Evolutionary conservation across 2,329 filamentous ascomycete genomes (phyloP), one percentile per base, ranked within the genome.

Genomic region (Incumbomyces lentus): DNA sequence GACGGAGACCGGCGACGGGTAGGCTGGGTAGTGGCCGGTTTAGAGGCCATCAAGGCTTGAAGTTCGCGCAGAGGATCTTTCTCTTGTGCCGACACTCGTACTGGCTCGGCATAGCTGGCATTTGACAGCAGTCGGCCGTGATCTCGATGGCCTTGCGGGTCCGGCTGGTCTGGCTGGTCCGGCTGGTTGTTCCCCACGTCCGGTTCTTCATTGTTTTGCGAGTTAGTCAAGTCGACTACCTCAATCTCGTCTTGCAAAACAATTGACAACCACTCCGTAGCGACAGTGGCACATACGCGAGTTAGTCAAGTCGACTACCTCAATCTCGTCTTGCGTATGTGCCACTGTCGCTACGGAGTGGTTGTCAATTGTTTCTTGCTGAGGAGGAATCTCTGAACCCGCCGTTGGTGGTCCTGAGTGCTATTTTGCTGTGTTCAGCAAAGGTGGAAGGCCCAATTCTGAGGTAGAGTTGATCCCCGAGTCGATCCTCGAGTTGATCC

Each of bases 391-490:
- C 22, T 8, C 22, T 26, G 22, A 8, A 26, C 8, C 22, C 4
- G 22, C 8, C 22, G 22, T 26, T 8, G 22, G 22, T 26, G 22
- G 22, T 69, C 69, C 2, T 74, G 71, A 37, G 81, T 81, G 1
- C 52, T 54, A 17, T 49, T n/a, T n/a, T n/a, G n/a, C n/a, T n/a
- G n/a, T n/a, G 37, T 10, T 65, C 66, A 1, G 60, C 62, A 52
- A 65, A 70, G 12, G 63, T 68, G 19, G 68, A 71, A 8, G 79
- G 78, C 13, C 87, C 87, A 53, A 95, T 88, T 47, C 83, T 81
- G 7, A 95, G 74, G 60, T 83, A 84, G 0, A 82, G 69, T 1
- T 79, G 76, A 51, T 81, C 79, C 50, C 81, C 76, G n/a, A n/a
- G n/a, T n/a, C n/a, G n/a, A n/a, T n/a, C n/a, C n/a, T n/a, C n/a